These are phyloP conservation scores for Myriangium duriaei DNA, from an alignment of 2,329 filamentous ascomycete species.

Conservation along the genomic window DNA sequence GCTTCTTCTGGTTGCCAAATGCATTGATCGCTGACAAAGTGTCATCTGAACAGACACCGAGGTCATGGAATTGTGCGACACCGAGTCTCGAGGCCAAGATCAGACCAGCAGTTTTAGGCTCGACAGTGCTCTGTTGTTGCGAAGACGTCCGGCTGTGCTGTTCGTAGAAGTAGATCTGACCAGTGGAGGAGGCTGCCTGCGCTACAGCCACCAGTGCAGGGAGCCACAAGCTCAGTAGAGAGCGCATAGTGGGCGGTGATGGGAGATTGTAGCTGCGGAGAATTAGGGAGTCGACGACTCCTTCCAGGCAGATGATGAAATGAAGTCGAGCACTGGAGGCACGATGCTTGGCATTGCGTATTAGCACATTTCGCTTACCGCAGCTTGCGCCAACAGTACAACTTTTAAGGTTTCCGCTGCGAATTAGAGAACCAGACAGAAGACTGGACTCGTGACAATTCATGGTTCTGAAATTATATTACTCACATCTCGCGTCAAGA, in stretches of 20 bases:
- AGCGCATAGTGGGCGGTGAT: slow-evolving; percentile 30
- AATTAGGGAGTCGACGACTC: not conserved
- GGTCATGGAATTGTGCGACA: slow-evolving; percentile 35
- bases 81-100: slow-evolving; percentile 40
- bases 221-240: slow-evolving; percentile 26
- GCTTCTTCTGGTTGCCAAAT: slow-evolving; percentile 29
- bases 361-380: not conserved
- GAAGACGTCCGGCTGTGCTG: slow-evolving; percentile 13
- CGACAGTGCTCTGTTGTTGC: slow-evolving; percentile 6
- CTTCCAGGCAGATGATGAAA: not conserved
- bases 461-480: too few relatives aligned
- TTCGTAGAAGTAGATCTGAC: slow-evolving; percentile 28
- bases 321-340: not conserved
- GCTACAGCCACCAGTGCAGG: slow-evolving; percentile 28
- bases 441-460: too few relatives aligned
- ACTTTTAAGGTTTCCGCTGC: too few relatives aligned
- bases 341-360: slow-evolving; percentile 4
- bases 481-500: too few relatives aligned
- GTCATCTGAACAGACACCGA: slow-evolving; percentile 28
- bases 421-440: too few relatives aligned
- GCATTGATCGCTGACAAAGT: slow-evolving; percentile 35
- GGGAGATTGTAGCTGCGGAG: not conserved
- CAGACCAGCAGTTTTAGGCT: slow-evolving; percentile 32
- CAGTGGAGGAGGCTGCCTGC: slow-evolving; percentile 19
- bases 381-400: too few relatives aligned